Evolutionary conservation across 2,329 filamentous ascomycete genomes (phyloP).

Genomic region (Cryphonectria radicalis): DNA sequence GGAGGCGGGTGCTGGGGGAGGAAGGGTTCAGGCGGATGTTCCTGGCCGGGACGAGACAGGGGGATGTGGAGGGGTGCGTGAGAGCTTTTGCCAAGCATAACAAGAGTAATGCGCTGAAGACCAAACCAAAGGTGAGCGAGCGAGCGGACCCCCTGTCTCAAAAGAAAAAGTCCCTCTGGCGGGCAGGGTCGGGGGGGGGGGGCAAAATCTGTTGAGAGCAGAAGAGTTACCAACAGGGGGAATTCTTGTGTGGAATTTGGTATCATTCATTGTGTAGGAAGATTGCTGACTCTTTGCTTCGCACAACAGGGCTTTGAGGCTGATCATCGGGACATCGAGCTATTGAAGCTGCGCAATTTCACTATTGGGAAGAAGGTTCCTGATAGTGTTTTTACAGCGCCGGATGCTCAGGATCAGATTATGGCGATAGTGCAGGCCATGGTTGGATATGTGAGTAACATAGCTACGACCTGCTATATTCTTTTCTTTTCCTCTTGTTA

Average conservation of each 20-base stretch:
- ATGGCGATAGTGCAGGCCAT: slow-evolving; percentile 67
- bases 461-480: slow-evolving; percentile 20
- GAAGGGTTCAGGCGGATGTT: slow-evolving; percentile 66
- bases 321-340: slow-evolving; percentile 77
- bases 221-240: background rate
- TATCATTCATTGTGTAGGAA: slow-evolving; percentile 14
- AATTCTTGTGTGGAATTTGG: background rate
- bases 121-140: slow-evolving; percentile 74
- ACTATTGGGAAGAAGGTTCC: slow-evolving; percentile 69
- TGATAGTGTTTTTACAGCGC: slow-evolving; percentile 66
- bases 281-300: background rate
- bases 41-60: slow-evolving; percentile 58
- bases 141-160: background rate
- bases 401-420: slow-evolving; percentile 68
- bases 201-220: background rate
- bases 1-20: slow-evolving; percentile 70
- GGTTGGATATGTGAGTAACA: slow-evolving; percentile 75
- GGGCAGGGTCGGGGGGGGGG: no score
- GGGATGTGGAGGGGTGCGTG: slow-evolving; percentile 62
- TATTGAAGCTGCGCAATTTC: slow-evolving; percentile 81
- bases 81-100: slow-evolving; percentile 74
- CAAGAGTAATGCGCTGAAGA: slow-evolving; percentile 77
- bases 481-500: background rate
- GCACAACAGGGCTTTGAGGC: slow-evolving; percentile 69
- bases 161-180: background rate